Evolutionary conservation across 768 basidiomycete species (phyloP).

Genomic region (Phaffia tasmanica): DNA sequence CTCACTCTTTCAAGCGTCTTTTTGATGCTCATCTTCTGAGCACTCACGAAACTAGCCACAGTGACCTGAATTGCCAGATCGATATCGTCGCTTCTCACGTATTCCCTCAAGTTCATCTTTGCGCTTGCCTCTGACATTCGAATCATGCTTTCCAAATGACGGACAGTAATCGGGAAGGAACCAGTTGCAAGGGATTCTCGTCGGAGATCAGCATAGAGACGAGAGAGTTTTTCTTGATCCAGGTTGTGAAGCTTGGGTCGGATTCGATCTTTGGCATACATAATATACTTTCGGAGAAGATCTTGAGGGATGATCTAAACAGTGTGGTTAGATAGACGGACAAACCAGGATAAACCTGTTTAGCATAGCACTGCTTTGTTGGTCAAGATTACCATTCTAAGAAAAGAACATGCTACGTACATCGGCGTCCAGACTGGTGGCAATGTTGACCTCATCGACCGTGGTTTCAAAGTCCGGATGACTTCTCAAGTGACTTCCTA

Average conservation of each 20-base stretch:
- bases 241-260: conserved; percentile 86
- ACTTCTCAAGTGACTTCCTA: conserved; percentile 85
- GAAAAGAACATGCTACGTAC: conserved; percentile 44
- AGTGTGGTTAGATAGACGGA: not conserved
- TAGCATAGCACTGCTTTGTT: not conserved
- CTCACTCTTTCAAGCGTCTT: conserved; percentile 87
- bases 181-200: conserved; percentile 94
- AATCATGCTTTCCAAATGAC: conserved; percentile 97
- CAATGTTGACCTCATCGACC: conserved; percentile 86
- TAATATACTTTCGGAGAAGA: conserved; percentile 90
- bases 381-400: not conserved
- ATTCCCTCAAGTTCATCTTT: conserved; percentile 95
- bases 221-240: conserved; percentile 86
- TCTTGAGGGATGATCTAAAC: conserved; percentile 90
- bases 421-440: conserved; percentile 71
- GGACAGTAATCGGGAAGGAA: conserved; percentile 96
- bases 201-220: conserved; percentile 88
- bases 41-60: conserved; percentile 84
- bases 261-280: conserved; percentile 92
- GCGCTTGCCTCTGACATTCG: conserved; percentile 98
- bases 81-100: conserved; percentile 89
- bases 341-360: not conserved
- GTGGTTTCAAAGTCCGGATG: conserved; percentile 85
- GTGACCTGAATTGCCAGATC: conserved; percentile 94
- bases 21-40: conserved; percentile 98